Evolutionary conservation across 768 basidiomycete species (phyloP).

Genomic region (Suillus sp.): DNA sequence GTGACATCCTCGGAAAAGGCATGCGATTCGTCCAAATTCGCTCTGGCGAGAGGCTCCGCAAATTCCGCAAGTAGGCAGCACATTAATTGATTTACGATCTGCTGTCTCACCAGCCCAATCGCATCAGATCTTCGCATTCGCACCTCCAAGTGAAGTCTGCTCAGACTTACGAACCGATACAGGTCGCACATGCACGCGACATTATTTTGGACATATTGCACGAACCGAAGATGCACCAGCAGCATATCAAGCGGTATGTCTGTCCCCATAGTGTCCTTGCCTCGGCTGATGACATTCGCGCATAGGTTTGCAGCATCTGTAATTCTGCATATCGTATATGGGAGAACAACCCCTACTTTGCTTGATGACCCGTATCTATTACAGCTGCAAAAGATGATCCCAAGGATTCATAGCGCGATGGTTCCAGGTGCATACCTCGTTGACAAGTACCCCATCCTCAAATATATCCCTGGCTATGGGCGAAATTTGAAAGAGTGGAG

Average conservation of each 20-base stretch:
- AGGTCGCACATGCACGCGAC: slow-evolving; percentile 40
- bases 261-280: slow-evolving; percentile 27
- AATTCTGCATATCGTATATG: slow-evolving; percentile 31
- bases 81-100: slow-evolving; percentile 11
- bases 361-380: slow-evolving; percentile 25
- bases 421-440: slow-evolving; percentile 36
- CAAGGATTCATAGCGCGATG: slow-evolving; percentile 34
- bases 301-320: slow-evolving; percentile 30
- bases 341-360: slow-evolving; percentile 25
- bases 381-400: slow-evolving; percentile 32
- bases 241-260: slow-evolving; percentile 41
- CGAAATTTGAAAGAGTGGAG: slow-evolving; percentile 56
- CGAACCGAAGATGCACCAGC: slow-evolving; percentile 25
- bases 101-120: background rate
- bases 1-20: slow-evolving; percentile 58
- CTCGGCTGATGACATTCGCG: background rate
- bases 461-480: slow-evolving; percentile 63
- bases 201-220: slow-evolving; percentile 28
- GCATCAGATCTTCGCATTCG: slow-evolving; percentile 51
- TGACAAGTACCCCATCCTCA: slow-evolving; percentile 37
- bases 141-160: slow-evolving; percentile 55
- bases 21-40: slow-evolving; percentile 58
- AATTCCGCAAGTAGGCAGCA: slow-evolving; percentile 48
- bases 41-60: slow-evolving; percentile 55
- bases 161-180: slow-evolving; percentile 45